Evolutionary conservation across 345 rosid genomes (phyloP).

Genomic region (Eucalyptus fibrosa): DNA sequence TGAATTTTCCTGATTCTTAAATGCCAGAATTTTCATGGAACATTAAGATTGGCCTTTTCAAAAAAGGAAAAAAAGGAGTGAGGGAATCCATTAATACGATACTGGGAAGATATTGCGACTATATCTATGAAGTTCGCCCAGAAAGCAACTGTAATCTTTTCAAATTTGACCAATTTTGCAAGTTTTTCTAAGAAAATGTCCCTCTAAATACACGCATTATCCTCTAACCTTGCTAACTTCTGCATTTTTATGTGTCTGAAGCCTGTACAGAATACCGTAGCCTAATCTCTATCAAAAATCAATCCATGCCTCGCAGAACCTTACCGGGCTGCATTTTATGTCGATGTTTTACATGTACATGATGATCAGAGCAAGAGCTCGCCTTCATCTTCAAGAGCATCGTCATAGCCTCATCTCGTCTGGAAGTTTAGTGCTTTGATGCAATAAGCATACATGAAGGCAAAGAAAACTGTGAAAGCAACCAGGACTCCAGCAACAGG

Average conservation of each 20-base stretch:
- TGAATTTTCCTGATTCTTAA: background rate
- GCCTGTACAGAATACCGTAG: background rate
- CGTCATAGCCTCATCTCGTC: conserved; percentile 17
- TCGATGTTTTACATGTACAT: background rate
- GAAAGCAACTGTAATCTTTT: background rate
- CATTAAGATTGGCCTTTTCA: background rate
- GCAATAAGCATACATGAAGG: conserved; percentile 61
- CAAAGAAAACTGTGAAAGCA: conserved; percentile 50
- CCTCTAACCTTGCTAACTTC: background rate
- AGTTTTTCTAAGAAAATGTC: background rate
- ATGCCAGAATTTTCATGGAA: background rate
- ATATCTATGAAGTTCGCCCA: background rate
- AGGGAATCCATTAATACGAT: background rate
- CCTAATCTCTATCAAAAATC: background rate
- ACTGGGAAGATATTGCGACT: background rate
- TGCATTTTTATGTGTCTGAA: background rate
- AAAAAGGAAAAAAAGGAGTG: background rate
- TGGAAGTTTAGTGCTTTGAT: conserved; percentile 74
- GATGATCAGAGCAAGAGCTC: background rate
- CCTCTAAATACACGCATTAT: background rate
- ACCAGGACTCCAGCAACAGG: conserved; percentile 49
- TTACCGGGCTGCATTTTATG: background rate
- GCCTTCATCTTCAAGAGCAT: background rate
- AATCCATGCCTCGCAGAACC: background rate
- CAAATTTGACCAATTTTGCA: background rate